Conservation (phyloP, 371 early-diverging fungal genomes). For the Mortierella sp. region DNA sequence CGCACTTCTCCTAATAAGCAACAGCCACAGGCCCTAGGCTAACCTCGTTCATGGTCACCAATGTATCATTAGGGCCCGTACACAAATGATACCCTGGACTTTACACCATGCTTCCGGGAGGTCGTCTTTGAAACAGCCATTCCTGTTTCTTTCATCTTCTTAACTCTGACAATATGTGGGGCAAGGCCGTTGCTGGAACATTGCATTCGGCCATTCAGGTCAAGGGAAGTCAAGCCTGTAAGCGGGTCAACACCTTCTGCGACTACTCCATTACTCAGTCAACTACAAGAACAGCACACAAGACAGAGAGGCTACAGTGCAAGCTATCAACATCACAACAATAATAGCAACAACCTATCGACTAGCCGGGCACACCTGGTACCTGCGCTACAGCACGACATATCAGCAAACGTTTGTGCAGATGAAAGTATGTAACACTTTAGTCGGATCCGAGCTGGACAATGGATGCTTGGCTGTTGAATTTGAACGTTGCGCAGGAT, state of each 20-base stretch:
- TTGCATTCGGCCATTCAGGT: conserved; percentile 13
- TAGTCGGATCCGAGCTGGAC: not conserved
- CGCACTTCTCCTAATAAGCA: too few relatives aligned
- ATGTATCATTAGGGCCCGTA: conserved; percentile 35
- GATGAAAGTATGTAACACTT: conserved; percentile 9
- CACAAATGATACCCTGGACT: conserved; percentile 43
- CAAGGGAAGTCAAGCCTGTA: not conserved
- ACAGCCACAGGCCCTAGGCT: too few relatives aligned
- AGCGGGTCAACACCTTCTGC: conserved; percentile 6
- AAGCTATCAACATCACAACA: not conserved
- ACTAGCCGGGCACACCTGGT: conserved; percentile 6
- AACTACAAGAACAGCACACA: conserved; percentile 12
- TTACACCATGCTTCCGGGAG: conserved; percentile 53
- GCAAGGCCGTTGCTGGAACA: conserved; percentile 36
- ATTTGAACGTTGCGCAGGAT: too few relatives aligned
- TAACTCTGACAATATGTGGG: conserved; percentile 40
- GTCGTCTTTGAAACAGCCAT: conserved; percentile 41
- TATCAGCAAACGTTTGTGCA: not conserved
- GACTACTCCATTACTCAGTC: conserved; percentile 15
- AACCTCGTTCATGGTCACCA: too few relatives aligned
- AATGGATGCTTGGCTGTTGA: not conserved
- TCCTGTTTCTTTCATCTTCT: conserved; percentile 36
- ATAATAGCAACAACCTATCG: not conserved
- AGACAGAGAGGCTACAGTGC: conserved; percentile 14
- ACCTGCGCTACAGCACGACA: conserved; percentile 8